Conservation (phyloP, 495 filamentous ascomycete genomes). For the Penicillium ucsense region DNA sequence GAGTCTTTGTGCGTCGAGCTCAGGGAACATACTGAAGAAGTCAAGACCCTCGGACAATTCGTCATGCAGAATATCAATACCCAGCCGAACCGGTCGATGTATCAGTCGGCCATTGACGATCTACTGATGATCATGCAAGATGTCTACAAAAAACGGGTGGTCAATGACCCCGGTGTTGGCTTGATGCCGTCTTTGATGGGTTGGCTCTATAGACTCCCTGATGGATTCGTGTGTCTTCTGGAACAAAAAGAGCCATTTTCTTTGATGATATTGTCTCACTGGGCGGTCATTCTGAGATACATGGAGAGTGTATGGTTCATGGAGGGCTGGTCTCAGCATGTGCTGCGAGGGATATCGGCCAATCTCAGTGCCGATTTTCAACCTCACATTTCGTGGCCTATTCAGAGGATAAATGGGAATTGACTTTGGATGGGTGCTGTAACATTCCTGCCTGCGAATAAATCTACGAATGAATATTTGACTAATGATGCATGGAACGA, state of each 20-base stretch:
- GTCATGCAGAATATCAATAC: conserved; percentile 3
- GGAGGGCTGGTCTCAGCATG: conserved; percentile 28
- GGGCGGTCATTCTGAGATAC: conserved; percentile 27
- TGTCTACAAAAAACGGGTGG: conserved; percentile 11
- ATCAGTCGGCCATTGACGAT: conserved; percentile 4
- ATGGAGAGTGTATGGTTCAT: conserved; percentile 31
- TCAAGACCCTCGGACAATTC: conserved; percentile 9
- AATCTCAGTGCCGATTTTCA: conserved; percentile 15
- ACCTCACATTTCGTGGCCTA: conserved; percentile 26
- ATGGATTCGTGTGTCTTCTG: conserved; percentile 20
- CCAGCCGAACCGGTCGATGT: conserved; percentile 1
- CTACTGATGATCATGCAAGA: conserved; percentile 13
- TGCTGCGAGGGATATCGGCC: conserved; percentile 20
- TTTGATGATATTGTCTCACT: conserved; percentile 31
- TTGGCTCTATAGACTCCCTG: conserved; percentile 27
- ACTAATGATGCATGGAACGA: too few relatives aligned
- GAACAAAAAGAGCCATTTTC: conserved; percentile 25
- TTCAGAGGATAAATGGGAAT: background rate
- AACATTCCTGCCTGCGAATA: too few relatives aligned
- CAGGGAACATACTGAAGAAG: conserved; percentile 8
- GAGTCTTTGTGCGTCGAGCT: conserved; percentile 10
- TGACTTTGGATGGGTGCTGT: too few relatives aligned
- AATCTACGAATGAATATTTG: too few relatives aligned
- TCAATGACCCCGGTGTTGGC: conserved; percentile 1
- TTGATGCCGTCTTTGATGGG: conserved; percentile 24